These are phyloP conservation scores for Lachnellula occidentalis DNA, from an alignment of 2,329 filamentous ascomycete genomes.

Conservation along the genomic window DNA sequence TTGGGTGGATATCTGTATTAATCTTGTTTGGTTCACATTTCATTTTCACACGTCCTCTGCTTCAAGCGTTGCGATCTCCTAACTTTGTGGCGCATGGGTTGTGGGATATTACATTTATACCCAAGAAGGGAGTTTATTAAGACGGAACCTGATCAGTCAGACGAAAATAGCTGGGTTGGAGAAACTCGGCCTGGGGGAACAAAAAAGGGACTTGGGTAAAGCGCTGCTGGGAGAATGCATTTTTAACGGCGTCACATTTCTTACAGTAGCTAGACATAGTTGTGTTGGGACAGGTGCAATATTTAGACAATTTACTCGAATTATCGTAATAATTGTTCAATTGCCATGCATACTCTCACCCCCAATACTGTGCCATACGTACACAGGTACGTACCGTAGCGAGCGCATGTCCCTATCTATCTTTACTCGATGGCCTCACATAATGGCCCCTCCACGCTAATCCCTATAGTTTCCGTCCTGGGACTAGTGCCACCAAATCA, in stretches of 20 bases:
- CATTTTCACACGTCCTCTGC: conserved; percentile 7
- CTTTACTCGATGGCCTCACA: conserved; percentile 16
- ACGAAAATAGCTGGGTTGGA: conserved; percentile 2
- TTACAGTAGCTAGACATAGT: background rate
- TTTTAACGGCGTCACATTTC: background rate
- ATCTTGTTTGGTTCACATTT: conserved; percentile 1
- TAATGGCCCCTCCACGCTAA: conserved; percentile 3
- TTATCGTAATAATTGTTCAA: background rate
- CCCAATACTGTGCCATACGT: too few relatives aligned
- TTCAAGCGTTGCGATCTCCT: background rate
- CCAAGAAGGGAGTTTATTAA: conserved; percentile 5
- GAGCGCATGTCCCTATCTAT: too few relatives aligned
- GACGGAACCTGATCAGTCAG: conserved; percentile 3
- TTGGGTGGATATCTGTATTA: conserved; percentile 15
- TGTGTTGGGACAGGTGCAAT: background rate
- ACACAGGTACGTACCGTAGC: too few relatives aligned
- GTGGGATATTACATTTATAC: background rate
- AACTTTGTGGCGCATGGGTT: background rate
- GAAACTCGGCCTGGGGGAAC: conserved; percentile 1
- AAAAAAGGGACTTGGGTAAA: background rate
- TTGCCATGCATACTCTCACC: too few relatives aligned
- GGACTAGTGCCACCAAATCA: background rate
- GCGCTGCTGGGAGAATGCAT: background rate
- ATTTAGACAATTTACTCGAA: background rate
- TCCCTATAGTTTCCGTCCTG: background rate